phyloP scores from a whole-genome alignment of 176 grass and related monocot genomes.

The barley (Hordeum vulgare) region DNA sequence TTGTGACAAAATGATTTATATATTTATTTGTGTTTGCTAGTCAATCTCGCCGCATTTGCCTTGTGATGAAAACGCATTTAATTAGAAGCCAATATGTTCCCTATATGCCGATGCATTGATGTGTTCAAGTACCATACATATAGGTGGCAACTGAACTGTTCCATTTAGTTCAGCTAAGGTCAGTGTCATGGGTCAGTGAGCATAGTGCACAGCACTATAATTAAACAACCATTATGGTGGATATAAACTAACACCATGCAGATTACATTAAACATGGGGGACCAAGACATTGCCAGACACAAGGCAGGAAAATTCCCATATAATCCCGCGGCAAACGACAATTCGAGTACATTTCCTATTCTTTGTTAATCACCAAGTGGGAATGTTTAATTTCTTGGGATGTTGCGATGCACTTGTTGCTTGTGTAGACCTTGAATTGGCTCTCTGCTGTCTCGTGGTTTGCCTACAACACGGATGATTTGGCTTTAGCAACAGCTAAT shows the following conservation, averaged over 20 bases:
- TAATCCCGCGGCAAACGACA: slow-evolving; percentile 27
- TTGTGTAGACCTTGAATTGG: slow-evolving; percentile 31
- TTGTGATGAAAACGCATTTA: slow-evolving; percentile 14
- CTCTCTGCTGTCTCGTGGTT: slow-evolving; percentile 30
- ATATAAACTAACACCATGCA: slow-evolving; percentile 11
- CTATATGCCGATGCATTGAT: slow-evolving; percentile 29
- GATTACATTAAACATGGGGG: slow-evolving; percentile 26
- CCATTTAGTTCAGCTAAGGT: slow-evolving; percentile 23
- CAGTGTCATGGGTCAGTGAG: neutral
- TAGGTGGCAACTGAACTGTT: slow-evolving; percentile 20
- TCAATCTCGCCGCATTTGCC: slow-evolving; percentile 2
- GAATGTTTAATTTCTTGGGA: slow-evolving; percentile 8
- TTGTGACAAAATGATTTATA: neutral
- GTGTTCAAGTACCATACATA: neutral
- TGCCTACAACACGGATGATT: slow-evolving; percentile 29
- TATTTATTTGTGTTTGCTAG: neutral
- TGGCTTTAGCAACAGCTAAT: slow-evolving; percentile 25
- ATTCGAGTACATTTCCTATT: neutral
- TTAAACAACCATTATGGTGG: slow-evolving; percentile 30
- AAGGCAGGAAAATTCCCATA: slow-evolving; percentile 17
- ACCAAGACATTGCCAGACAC: slow-evolving; percentile 35
- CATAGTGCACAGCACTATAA: slow-evolving; percentile 10
- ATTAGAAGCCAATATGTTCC: slow-evolving; percentile 24
- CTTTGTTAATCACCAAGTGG: slow-evolving; percentile 34
- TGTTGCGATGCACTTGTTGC: slow-evolving; percentile 23